Conservation (phyloP, 768 basidiomycete species). For the Crassisporium funariophilum region DNA sequence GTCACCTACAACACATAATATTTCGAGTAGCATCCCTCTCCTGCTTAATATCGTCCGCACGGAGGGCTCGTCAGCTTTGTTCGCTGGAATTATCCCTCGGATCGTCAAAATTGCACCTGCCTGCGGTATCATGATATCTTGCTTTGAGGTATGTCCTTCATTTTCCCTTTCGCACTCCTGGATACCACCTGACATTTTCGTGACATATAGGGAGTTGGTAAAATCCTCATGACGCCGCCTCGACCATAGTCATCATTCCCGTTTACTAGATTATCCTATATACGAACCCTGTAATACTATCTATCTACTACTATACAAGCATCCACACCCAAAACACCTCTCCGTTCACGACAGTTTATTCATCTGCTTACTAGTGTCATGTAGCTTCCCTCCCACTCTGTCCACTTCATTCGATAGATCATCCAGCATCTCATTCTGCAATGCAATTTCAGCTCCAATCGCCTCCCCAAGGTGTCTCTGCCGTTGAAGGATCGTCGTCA, state of each 20-base stretch:
- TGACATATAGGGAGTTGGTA: slow-evolving; percentile 57
- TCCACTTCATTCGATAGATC: slow-evolving; percentile 78
- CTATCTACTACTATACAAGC: slow-evolving; percentile 17
- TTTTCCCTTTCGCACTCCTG: slow-evolving; percentile 1
- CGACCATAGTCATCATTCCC: slow-evolving; percentile 13
- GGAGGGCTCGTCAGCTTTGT: slow-evolving; percentile 80
- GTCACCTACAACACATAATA: slow-evolving; percentile 46
- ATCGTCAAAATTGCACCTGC: slow-evolving; percentile 96
- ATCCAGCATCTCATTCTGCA: slow-evolving; percentile 88
- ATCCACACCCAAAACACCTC: not conserved
- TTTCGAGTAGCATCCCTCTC: slow-evolving; percentile 61
- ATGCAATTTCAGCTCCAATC: slow-evolving; percentile 77
- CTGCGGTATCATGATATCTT: slow-evolving; percentile 98
- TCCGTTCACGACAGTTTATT: slow-evolving; percentile 64
- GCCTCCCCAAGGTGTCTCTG: slow-evolving; percentile 87
- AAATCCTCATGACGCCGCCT: slow-evolving; percentile 42
- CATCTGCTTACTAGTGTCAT: slow-evolving; percentile 78
- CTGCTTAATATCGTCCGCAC: slow-evolving; percentile 69
- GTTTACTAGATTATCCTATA: slow-evolving; percentile 19
- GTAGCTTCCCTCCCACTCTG: slow-evolving; percentile 73
- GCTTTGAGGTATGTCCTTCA: slow-evolving; percentile 72
- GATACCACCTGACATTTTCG: slow-evolving; percentile 8
- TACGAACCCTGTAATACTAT: slow-evolving; percentile 28
- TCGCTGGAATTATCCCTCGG: slow-evolving; percentile 83
- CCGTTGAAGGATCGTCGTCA: slow-evolving; percentile 80